Base-by-base conservation (phyloP, 345 rosid genomes). In the Ceriops decandra region DNA sequence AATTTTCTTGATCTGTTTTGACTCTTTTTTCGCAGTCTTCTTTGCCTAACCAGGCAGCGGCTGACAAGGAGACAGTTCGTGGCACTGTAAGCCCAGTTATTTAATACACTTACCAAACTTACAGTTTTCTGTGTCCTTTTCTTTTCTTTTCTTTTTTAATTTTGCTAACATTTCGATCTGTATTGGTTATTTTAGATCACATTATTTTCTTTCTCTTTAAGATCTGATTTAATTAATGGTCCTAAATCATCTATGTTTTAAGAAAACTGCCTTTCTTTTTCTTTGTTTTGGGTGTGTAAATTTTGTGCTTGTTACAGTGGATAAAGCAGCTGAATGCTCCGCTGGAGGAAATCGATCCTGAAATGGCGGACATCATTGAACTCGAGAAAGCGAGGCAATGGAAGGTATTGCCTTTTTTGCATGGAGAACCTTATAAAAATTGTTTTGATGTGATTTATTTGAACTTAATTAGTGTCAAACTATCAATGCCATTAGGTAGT, bases 351-450 rank as follows among this genome's bases (percentile, higher is more conserved):
- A 80, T 86, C 54, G 97, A 93, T 85, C 98, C 97, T 1, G 97
- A 93, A 75, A 81, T 93, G 20, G 86, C 88, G 2, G 88, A 93
- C 79, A 90, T 93, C 36, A 91, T 93, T 33, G 97, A 93, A 68
- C 90, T 83, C 59, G 98, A 93, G 91, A 93, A 93, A 60, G 96
- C 97, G n/a, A 84, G 98, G 85, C 98, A 93, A 72, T 93, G 98
- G 98, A 93, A 93, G 96, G 98, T 89, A 65, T 7, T 47, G 9
- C 59, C 17, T 56, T 24, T 56, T 42, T 56, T 56, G 28, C 7
- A 9, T 22, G 58, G 27, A 21, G 10, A 26, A 54, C 15, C 58
- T 54, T 9, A n/a, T 1, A 54, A 54, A 8, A 17, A 54, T 7
- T 8, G 13, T 22, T 24, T 56, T 24, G 17, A 56, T 16, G 1